These are phyloP conservation scores for Pulveroboletus ravenelii DNA, from an alignment of 768 basidiomycete genomes.

Conservation along the genomic window DNA sequence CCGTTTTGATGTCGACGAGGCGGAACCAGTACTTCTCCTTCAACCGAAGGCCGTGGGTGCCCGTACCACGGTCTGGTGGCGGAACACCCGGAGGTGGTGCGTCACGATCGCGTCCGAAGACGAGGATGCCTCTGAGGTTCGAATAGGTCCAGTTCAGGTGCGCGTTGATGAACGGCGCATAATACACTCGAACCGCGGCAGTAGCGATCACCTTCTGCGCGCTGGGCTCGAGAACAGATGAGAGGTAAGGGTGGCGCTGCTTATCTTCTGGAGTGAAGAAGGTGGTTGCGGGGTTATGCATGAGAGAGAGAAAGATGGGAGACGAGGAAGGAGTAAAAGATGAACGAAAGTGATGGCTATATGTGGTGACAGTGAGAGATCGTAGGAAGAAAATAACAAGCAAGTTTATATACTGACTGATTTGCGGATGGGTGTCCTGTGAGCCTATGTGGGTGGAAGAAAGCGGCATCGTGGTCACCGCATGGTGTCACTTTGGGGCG, in stretches of 20 bases:
- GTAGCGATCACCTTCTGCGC: conserved; percentile 48
- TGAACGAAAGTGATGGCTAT: conserved; percentile 19
- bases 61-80: conserved; percentile 17
- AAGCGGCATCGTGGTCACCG: conserved; percentile 33
- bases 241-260: conserved; percentile 36
- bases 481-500: conserved; percentile 29
- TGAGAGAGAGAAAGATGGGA: conserved; percentile 11
- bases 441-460: conserved; percentile 24
- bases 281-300: conserved; percentile 29
- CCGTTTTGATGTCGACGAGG: conserved; percentile 52
- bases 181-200: conserved; percentile 57
- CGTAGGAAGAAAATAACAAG: conserved; percentile 9
- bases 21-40: conserved; percentile 57
- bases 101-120: conserved; percentile 42
- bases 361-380: conserved; percentile 12
- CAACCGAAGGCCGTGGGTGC: conserved; percentile 21
- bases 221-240: conserved; percentile 35
- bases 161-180: conserved; percentile 46
- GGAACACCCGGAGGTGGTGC: conserved; percentile 20
- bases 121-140: conserved; percentile 54
- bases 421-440: conserved; percentile 23
- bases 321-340: conserved; percentile 2
- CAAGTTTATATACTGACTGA: conserved; percentile 32
- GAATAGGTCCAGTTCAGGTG: conserved; percentile 56
- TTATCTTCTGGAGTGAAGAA: conserved; percentile 37